Evolutionary conservation across 2,329 filamentous ascomycete species (phyloP).

Genomic region (Chrysosphaeria jannelii): DNA sequence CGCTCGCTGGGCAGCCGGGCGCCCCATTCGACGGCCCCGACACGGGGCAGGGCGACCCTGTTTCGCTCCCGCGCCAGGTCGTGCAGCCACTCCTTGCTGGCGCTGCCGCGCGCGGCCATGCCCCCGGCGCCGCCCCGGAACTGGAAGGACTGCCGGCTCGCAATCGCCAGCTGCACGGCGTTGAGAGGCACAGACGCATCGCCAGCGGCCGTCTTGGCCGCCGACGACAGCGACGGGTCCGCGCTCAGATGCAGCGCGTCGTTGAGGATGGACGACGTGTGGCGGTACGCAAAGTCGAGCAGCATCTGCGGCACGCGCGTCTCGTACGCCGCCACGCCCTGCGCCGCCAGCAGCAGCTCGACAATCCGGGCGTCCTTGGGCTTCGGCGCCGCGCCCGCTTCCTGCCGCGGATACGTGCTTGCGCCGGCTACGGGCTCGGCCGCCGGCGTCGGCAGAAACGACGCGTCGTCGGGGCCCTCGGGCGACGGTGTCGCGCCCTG

Average conservation of each 20-base stretch:
- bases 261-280: constrained; percentile 39
- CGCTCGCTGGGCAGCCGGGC: constrained; percentile 34
- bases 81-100: constrained; percentile 45
- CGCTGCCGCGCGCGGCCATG: constrained; percentile 15
- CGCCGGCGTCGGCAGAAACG: too few species aligned
- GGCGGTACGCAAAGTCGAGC: constrained; percentile 65
- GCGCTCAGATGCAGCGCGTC: constrained; percentile 39
- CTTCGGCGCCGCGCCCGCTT: too few species aligned
- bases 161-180: constrained; percentile 43
- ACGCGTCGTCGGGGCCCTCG: too few species aligned
- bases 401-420: too few species aligned
- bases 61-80: constrained; percentile 47
- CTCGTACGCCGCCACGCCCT: constrained; percentile 55
- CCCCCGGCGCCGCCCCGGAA: constrained; percentile 25
- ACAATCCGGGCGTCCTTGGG: constrained; percentile 55
- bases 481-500: too few species aligned
- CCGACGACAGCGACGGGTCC: constrained; percentile 33
- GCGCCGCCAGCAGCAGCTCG: constrained; percentile 48
- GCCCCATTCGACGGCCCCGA: constrained; percentile 35
- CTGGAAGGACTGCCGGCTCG: constrained; percentile 34
- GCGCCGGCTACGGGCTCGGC: too few species aligned
- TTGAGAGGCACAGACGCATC: constrained; percentile 31
- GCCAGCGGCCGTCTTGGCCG: constrained; percentile 16
- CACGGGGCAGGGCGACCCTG: constrained; percentile 29
- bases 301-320: constrained; percentile 56